phyloP scores from a whole-genome alignment of 148 eudicot species.

The Fagopyrum homotropicum region DNA sequence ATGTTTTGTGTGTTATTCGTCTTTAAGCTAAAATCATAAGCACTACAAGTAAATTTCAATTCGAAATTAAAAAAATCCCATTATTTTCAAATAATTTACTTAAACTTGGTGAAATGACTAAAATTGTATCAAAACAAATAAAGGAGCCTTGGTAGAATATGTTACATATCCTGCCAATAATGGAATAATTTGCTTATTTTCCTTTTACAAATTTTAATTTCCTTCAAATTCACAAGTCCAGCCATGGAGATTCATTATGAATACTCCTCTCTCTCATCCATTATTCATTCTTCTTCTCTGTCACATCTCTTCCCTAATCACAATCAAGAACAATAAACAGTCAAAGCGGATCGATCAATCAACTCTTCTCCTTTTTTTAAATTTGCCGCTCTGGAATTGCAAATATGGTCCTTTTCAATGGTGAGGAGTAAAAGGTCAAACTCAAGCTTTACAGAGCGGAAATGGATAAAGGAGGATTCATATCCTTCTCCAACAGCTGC shows the following conservation, averaged over 20 bases:
- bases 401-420: not conserved
- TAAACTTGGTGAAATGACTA: too few relatives aligned
- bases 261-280: not conserved
- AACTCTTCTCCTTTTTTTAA: not conserved
- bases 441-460: not conserved
- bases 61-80: too few relatives aligned
- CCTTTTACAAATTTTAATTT: not conserved
- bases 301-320: not conserved
- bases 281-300: not conserved
- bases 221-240: not conserved
- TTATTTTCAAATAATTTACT: too few relatives aligned
- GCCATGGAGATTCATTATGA: not conserved
- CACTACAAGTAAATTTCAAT: too few relatives aligned
- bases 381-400: not conserved
- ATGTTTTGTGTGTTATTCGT: too few relatives aligned
- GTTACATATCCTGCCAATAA: not conserved
- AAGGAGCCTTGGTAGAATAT: too few relatives aligned
- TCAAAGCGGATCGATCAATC: not conserved
- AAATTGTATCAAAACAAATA: too few relatives aligned
- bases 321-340: too few relatives aligned
- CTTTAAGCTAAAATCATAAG: too few relatives aligned
- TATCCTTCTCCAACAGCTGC: not conserved
- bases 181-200: not conserved
- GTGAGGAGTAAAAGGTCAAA: not conserved
- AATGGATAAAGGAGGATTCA: slow-evolving; percentile 6